Conservation (phyloP, 148 eudicot species). For the Amaranthus palmeri region DNA sequence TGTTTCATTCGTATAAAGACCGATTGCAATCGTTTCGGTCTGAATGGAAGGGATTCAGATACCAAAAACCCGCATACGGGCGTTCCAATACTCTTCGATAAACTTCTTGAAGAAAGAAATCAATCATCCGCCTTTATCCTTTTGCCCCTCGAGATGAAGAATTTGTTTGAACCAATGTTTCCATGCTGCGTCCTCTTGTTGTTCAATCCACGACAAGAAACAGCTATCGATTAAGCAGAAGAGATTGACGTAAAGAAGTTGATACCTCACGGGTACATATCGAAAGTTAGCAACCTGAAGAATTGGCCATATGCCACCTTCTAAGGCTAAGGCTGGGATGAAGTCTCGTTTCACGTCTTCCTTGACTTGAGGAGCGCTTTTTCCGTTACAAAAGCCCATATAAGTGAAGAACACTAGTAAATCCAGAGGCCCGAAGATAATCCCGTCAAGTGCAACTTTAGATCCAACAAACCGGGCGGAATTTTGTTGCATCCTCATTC, state of each 20-base stretch:
- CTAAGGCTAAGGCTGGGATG: constrained; percentile 69
- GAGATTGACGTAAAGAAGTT: constrained; percentile 87
- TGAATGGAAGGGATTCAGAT: background rate
- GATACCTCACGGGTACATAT: constrained; percentile 77
- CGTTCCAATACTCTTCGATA: background rate
- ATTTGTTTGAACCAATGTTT: constrained; percentile 64
- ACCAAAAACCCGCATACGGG: constrained; percentile 14
- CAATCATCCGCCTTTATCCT: constrained; percentile 45
- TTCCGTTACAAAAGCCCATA: constrained; percentile 88
- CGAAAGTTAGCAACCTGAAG: constrained; percentile 92
- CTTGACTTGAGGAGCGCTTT: constrained; percentile 61
- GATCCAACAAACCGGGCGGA: constrained; percentile 70
- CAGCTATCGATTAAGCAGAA: constrained; percentile 96
- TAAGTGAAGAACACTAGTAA: constrained; percentile 84
- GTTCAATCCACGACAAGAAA: constrained; percentile 91
- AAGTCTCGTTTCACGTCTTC: constrained; percentile 88
- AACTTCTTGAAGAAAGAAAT: background rate
- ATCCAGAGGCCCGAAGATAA: constrained; percentile 91
- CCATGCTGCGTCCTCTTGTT: constrained; percentile 92
- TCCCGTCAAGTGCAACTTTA: constrained; percentile 83
- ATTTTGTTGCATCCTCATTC: constrained; percentile 56
- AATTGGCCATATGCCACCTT: constrained; percentile 91
- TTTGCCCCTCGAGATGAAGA: constrained; percentile 40
- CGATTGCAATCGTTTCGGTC: constrained; percentile 6
- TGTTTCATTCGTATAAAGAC: constrained; percentile 1